Base-by-base conservation (phyloP, 352 stramenopile species). In the Globisporangium spiculum region DNA sequence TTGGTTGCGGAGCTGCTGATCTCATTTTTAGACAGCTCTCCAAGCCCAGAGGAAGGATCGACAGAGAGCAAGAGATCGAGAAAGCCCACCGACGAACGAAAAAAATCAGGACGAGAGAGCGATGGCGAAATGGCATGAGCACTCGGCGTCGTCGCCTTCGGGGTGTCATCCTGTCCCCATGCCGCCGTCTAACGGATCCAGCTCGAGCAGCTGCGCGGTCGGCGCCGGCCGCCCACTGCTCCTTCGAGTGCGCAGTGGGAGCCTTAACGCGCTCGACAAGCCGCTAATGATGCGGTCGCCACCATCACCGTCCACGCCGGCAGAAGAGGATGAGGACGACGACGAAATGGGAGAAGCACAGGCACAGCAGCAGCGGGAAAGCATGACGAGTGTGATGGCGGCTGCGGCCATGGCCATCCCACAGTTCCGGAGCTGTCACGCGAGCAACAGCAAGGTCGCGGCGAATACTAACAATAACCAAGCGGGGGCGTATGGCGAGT, bases 401-500 rank as follows among this genome's bases (percentile, higher is more conserved):
- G 22, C 65, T 30, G 67, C 68, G 3, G 66, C 69, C 5, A 73
- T 75, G 71, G 69, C 72, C 2, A 83, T 87, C 57, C 82, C 84
- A 16, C 72, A 73, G 12, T 78, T 92, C 34, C 79, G 78, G 14
- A 84, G 76, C 62, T 86, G 71, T 44, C 72, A 80, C 12, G 70
- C 74, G 24, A 77, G 59, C 55, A 77, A 52, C 32, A 84, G 65
- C 16, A n/a, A 59, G 48, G 22, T 20, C 14, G 1, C 12, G 4
- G 8, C n/a, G 4, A 22, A 6, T 22, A 10, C 32, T 38, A 53
- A 55, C 24, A 66, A 41, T 52, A 76, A 81, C 30, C 69, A 76
- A 27, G 46, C 46, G 2, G 46, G 41, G 12, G 44, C 32, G 32
- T 46, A 26, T 44, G 64, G 69, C 50, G 78, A 75, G 73, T 69